Conservation (phyloP, 139 green algal species). For the Haematococcus lacustris region DNA sequence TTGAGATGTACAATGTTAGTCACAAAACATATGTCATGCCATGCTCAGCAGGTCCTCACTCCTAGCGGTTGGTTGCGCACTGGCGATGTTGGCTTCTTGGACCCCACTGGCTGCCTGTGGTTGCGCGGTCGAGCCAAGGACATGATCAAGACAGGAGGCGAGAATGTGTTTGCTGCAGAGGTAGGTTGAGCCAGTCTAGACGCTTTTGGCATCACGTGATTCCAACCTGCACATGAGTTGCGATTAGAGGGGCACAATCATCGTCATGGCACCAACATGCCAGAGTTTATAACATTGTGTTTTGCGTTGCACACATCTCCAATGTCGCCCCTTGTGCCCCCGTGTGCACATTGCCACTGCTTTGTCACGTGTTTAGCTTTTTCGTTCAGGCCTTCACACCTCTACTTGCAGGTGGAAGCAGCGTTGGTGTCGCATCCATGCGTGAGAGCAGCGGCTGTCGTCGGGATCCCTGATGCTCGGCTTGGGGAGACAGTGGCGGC, state of each 20-base stretch:
- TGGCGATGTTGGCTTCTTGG: slow-evolving; percentile 63
- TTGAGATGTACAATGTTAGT: too few relatives aligned
- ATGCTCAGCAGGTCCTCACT: slow-evolving; percentile 22
- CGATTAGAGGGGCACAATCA: background rate
- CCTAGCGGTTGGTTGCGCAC: slow-evolving; percentile 69
- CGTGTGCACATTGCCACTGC: background rate
- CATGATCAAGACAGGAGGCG: slow-evolving; percentile 81
- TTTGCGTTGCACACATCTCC: background rate
- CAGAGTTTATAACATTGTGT: background rate
- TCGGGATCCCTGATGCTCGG: slow-evolving; percentile 65
- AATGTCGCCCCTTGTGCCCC: background rate
- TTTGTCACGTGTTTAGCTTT: too few relatives aligned
- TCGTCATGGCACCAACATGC: background rate
- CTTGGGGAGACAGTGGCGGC: slow-evolving; percentile 53
- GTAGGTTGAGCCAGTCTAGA: slow-evolving; percentile 39
- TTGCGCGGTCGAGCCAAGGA: slow-evolving; percentile 82
- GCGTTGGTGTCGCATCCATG: slow-evolving; percentile 42
- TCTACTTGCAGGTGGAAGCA: slow-evolving; percentile 40
- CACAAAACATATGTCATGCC: too few relatives aligned
- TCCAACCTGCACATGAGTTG: background rate
- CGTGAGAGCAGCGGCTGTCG: slow-evolving; percentile 63
- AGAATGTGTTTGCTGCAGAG: slow-evolving; percentile 81
- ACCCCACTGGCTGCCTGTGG: slow-evolving; percentile 52
- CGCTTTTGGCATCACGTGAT: background rate
- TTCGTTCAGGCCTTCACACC: background rate